A percentile compares a stretch with the other conserved stretches of the same genome.
Conservation (phyloP, 2,329 filamentous ascomycete genomes). For the Mycocentrospora acerina region DNA sequence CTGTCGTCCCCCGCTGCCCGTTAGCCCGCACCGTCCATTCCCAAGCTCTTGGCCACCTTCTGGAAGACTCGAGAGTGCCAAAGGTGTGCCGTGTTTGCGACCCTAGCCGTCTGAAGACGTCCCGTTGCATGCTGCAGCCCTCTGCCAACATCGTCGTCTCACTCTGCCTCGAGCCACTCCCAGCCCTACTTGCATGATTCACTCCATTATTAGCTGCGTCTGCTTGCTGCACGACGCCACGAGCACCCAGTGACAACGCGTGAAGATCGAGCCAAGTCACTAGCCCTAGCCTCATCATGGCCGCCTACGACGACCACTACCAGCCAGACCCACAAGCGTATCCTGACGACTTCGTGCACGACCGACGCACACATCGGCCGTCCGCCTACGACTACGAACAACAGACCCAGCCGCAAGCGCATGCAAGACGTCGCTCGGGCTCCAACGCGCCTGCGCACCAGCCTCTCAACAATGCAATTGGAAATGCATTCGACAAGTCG, state of each 20-base stretch:
- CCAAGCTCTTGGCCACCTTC: constrained; percentile 12
- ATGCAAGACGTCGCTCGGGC: constrained; percentile 26
- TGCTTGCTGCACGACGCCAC: constrained; percentile 3
- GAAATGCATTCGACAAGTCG: constrained; percentile 56
- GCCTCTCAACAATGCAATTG: constrained; percentile 59
- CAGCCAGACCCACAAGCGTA: constrained; percentile 14
- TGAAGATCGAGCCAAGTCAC: no score
- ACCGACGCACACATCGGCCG: constrained; percentile 14
- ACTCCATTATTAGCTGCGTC: constrained; percentile 3
- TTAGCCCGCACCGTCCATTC: no score
- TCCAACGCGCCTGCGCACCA: constrained; percentile 41
- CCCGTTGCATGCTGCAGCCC: background rate
- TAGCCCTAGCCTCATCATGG: constrained; percentile 7
- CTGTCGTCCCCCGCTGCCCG: constrained; percentile 8
- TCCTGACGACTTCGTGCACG: constrained; percentile 16
- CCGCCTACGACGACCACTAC: constrained; percentile 26
- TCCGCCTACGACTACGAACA: constrained; percentile 28
- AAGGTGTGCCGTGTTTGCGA: no score
- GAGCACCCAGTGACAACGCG: background rate
- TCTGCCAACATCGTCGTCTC: background rate
- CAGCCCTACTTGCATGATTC: constrained; percentile 4
- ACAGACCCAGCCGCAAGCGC: constrained; percentile 24
- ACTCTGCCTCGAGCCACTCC: background rate
- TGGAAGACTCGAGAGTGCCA: no score
- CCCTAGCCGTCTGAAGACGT: no score